phyloP scores from a whole-genome alignment of 306 rosid genomes.

The Dalbergia cultrata region DNA sequence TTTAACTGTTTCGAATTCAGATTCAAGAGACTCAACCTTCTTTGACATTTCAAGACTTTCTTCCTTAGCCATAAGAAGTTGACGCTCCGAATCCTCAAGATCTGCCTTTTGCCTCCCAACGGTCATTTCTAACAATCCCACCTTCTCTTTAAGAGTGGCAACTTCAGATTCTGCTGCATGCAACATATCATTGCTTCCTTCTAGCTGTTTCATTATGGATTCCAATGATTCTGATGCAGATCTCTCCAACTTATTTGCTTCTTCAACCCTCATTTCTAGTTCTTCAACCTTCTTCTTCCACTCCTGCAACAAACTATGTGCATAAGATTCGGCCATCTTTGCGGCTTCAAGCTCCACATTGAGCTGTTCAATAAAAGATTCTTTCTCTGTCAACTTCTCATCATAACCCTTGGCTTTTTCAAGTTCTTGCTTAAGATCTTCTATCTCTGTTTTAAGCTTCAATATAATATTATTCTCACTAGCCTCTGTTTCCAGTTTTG shows the following conservation, averaged over 20 bases:
- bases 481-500: conserved; percentile 70
- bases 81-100: conserved; percentile 73
- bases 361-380: conserved; percentile 75
- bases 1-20: conserved; percentile 70
- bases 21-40: conserved; percentile 61
- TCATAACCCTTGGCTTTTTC: conserved; percentile 60
- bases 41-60: conserved; percentile 67
- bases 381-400: conserved; percentile 72
- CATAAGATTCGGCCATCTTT: conserved; percentile 85
- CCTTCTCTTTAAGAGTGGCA: conserved; percentile 78
- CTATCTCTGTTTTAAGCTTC: conserved; percentile 73
- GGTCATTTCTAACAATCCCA: conserved; percentile 86
- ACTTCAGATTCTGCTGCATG: conserved; percentile 80
- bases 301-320: conserved; percentile 75
- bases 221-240: conserved; percentile 93
- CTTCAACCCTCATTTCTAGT: conserved; percentile 66
- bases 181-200: conserved; percentile 78
- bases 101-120: conserved; percentile 72
- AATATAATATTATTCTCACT: conserved; percentile 62
- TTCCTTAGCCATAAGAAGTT: conserved; percentile 61
- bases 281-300: conserved; percentile 79
- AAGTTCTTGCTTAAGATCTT: conserved; percentile 69
- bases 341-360: conserved; percentile 90
- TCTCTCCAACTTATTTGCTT: conserved; percentile 76
- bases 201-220: conserved; percentile 84